Base-by-base conservation (phyloP, 805 yeast genomes). In the Saccharomycopsis fermentans region DNA sequence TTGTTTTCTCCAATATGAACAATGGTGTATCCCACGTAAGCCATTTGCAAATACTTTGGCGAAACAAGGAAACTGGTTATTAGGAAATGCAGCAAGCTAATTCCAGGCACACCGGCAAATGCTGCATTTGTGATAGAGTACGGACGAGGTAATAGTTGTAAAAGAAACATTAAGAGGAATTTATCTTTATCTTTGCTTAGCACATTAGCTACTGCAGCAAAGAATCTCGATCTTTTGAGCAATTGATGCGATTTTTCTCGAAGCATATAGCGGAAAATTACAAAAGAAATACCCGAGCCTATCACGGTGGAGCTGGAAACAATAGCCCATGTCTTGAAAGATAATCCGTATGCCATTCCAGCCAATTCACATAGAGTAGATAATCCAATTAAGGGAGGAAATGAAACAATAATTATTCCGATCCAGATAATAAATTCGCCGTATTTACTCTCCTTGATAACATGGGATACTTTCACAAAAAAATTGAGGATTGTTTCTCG, bases 71-170 rank as follows among this genome's bases (percentile, higher is more conserved):
- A 63, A 26, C 90, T 84, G 0, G 97, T 96, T 35, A 84, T 66
- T 2, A 83, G 73, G 69, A 86, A 92, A 27, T 83, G 81, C 48
- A 70, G 61, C 1, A 83, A 72, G 0, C 84, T 75, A 12, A 92
- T 77, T 17, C 88, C 86, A 0, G 95, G 96, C 14, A 92, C 80
- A 1, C 95, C 85, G 9, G 96, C 94, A 63, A 94, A 76, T 0
- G 96, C 97, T 3, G 97, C 97, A 66, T 92, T 92, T 0, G 94
- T 85, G 35, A 92, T 73, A 2, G 97, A 90, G 68, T 90, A 94
- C 0, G 98, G 98, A 65, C 92, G 78, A 0, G 99, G 99, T 65
- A 97, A 90, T 59, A 92, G 70, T 58, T 97, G 76, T 32, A 92
- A 78, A 67, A 92, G 74, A 56, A 86, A 80, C 56, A 92, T 70